Evolutionary conservation across 75 land plant genomes (phyloP), one percentile per base, ranked within the genome.

Genomic region (Cryptomeria japonica): DNA sequence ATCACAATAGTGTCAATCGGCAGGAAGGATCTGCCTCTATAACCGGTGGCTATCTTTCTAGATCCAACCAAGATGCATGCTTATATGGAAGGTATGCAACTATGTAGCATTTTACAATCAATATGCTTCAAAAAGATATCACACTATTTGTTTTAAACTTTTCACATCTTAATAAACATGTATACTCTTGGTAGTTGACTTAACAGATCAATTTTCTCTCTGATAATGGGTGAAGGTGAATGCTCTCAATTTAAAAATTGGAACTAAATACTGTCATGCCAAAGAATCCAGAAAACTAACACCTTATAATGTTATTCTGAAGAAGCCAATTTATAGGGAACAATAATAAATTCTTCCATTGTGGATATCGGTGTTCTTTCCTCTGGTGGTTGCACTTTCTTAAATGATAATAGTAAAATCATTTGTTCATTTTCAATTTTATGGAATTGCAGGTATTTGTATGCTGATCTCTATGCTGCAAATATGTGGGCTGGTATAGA

Each of bases 51-150:
- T 97, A 91, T 87, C 90, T 97, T 80, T 98, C 96, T 70, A 90
- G 97, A 46, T 96, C 99, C 9, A 19, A 7, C 44, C 91, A 96
- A 75, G 99, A 98, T 91, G 95, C 99, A 14, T 98, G 99, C 90
- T 84, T 93, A 85, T 90, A 88, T 92, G 99, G 99, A 91, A 97
- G 94, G 99, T 98, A 85, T 89, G 90, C 61, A n/a, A 41, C 72
- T 55, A 38, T 39, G 34, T 0, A 37, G 49, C 16, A 38, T 83
- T 55, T 49, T 44, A 49, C 34, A 6, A 32, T 34, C 28, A 46
- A 70, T 41, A 56, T 32, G 9, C 11, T 39, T 75, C 10, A 38
- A 36, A 46, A 19, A 5, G 1, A 42, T 3, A 75, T 19, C 38
- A 39, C 28, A 0, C 13, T 22, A 14, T 9, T 80, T 18, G 10